These are phyloP conservation scores for Pilaira anomala DNA, from an alignment of 192 early-diverging fungal genomes.

Conservation along the genomic window DNA sequence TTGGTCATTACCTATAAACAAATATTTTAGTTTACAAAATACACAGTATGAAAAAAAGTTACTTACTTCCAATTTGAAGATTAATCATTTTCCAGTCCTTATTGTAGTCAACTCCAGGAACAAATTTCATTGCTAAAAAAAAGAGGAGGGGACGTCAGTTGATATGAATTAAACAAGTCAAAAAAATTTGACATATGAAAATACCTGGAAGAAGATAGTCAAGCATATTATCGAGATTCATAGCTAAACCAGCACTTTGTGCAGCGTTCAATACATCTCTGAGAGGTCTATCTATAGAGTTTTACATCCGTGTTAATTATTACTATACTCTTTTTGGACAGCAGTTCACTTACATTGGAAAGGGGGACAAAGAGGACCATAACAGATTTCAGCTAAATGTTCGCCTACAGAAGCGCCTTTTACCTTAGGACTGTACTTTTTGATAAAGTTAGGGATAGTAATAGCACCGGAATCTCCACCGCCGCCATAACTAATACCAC, in stretches of 20 bases:
- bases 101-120: constrained; percentile 5
- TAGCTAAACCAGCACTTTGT: constrained; percentile 44
- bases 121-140: neutral
- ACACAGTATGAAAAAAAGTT: too few relatives aligned
- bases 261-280: constrained; percentile 47
- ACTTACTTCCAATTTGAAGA: constrained; percentile 27
- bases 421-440: constrained; percentile 36
- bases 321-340: neutral
- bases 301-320: neutral
- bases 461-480: constrained; percentile 48
- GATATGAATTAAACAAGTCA: neutral
- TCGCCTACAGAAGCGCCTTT: constrained; percentile 39
- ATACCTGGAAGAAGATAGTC: constrained; percentile 38
- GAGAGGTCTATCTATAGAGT: constrained; percentile 15
- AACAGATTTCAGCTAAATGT: constrained; percentile 33
- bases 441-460: constrained; percentile 46
- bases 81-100: constrained; percentile 19
- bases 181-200: neutral
- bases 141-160: neutral
- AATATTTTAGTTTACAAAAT: neutral
- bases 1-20: constrained; percentile 25
- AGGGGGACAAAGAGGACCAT: constrained; percentile 3
- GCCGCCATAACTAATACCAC: constrained; percentile 49
- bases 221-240: constrained; percentile 43
- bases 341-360: neutral